Evolutionary conservation across 768 basidiomycete genomes (phyloP), one percentile per base, ranked within the genome.

Genomic region (Hericium coralloides): DNA sequence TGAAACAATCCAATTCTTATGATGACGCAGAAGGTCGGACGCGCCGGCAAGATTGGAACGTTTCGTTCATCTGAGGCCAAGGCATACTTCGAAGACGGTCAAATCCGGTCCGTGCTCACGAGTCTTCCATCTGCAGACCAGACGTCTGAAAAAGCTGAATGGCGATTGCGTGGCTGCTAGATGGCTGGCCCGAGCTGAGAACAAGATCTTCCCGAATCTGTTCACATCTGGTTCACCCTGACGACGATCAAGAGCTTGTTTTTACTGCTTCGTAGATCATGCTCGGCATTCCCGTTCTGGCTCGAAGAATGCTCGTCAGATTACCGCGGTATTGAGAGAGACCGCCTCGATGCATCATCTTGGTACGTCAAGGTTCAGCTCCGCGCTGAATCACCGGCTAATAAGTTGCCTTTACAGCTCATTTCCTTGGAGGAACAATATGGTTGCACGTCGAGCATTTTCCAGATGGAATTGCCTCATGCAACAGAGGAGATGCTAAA

Each of bases 61-160:
- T 14, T 39, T 23, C 36, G 31, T 55, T 26, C 55, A 55, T 49
- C 55, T 15, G 55, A 55, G 31, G 55, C 45, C 26, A 48, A 55
- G 23, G n/a, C 25, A 14, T 55, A 55, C 48, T 48, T 31, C 26
- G n/a, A 17, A 20, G 55, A 18, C 26, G 31, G 18, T 4, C 36
- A 12, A 15, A 37, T 17, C 55, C 47, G 17, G 18, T 38, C n/a
- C 17, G 22, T 55, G 17, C 23, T 38, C 5, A 55, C 55, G 31
- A 48, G 22, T 41, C 37, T 3, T 17, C 37, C 23, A 38, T 55
- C 45, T 31, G 18, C 15, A 14, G 22, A 14, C n/a, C 45, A 12
- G 48, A 20, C 20, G 12, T 49, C 10, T 12, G 38, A 9, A 9
- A 48, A 6, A 9, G 15, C n/a, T n/a, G n/a, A n/a, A n/a, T n/a